phyloP scores from a whole-genome alignment of 192 early-diverging fungal genomes.

The Neocallimastix lanati region DNA sequence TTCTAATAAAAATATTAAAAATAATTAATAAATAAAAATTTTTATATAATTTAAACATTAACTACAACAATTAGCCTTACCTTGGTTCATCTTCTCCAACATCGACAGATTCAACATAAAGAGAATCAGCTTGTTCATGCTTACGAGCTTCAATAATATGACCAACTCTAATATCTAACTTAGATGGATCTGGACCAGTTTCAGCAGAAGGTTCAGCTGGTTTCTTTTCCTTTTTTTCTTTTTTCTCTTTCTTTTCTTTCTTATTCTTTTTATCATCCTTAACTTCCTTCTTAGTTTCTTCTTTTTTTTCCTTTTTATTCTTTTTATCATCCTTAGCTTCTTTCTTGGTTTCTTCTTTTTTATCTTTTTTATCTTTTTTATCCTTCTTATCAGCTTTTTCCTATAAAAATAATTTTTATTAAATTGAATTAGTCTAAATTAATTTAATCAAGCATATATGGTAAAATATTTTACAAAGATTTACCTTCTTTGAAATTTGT shows the following conservation, averaged over 20 bases:
- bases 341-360: background rate
- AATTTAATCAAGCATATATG: too few relatives aligned
- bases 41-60: too few relatives aligned
- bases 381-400: background rate
- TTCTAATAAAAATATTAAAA: slow-evolving; percentile 32
- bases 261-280: background rate
- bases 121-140: slow-evolving; percentile 56
- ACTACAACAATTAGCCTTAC: too few relatives aligned
- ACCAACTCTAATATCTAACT: slow-evolving; percentile 39
- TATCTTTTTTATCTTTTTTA: background rate
- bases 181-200: slow-evolving; percentile 11
- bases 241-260: slow-evolving; percentile 25
- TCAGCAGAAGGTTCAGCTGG: slow-evolving; percentile 1
- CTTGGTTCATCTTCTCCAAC: slow-evolving; percentile 43
- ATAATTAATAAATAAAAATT: slow-evolving; percentile 17
- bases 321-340: slow-evolving; percentile 15
- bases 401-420: background rate
- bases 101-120: slow-evolving; percentile 93
- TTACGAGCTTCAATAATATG: slow-evolving; percentile 25
- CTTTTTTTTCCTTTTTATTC: slow-evolving; percentile 21
- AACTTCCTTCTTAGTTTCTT: background rate
- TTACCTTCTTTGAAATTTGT: background rate
- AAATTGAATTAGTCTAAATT: too few relatives aligned
- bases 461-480: too few relatives aligned
- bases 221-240: background rate